Evolutionary conservation across 2,329 filamentous ascomycete genomes (phyloP), one percentile per base, ranked within the genome.

Genomic region (Phialophora tarda): DNA sequence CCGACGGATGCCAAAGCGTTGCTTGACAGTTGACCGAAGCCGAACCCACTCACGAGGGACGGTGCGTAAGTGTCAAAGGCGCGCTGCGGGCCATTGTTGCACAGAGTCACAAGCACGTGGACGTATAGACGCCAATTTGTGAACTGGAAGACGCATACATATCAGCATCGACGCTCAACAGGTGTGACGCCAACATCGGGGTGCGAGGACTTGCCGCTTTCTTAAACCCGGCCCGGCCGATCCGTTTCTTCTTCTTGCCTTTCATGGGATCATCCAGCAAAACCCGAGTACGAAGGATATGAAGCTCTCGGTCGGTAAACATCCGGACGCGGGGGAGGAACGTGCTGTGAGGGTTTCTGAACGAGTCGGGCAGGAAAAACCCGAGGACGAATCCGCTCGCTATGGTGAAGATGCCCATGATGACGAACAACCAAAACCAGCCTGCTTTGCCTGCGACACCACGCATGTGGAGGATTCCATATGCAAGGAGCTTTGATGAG

Each of bases 1-100:
- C 84, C 84, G 10, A 88, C 84, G 0, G 84, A 82, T 0, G 84
- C 81, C 69, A 87, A 75, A 0, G 85, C 85, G 64, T 88, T 87
- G 55, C 81, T 81, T 0, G 73, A 76, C 2, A 87, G 78, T 0
- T 75, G 72, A 3, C 73, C 75, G 67, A 85, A 87, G 0, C 85
- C 85, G 55, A 87, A 82, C 11, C 78, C 80, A 58, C 77, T 80
- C 64, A 87, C 83, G 55, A 88, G 82, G 5, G 81, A 81, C 0
- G 85, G 85, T 0, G 83, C 80, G 67, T 87, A 86, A 3, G 84
- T 83, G 62, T 83, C 68, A 50, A 71, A 70, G 21, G 80, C 79
- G 73, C 79, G 71, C 71, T 84, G 78, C 21, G 83, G 81, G 12
- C 82, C 75, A 70, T 84, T 79, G 74, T 83, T 84, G 74, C 77